Evolutionary conservation across 1,284 basidiomycete genomes (phyloP).

Genomic region (Ustilago sp.): DNA sequence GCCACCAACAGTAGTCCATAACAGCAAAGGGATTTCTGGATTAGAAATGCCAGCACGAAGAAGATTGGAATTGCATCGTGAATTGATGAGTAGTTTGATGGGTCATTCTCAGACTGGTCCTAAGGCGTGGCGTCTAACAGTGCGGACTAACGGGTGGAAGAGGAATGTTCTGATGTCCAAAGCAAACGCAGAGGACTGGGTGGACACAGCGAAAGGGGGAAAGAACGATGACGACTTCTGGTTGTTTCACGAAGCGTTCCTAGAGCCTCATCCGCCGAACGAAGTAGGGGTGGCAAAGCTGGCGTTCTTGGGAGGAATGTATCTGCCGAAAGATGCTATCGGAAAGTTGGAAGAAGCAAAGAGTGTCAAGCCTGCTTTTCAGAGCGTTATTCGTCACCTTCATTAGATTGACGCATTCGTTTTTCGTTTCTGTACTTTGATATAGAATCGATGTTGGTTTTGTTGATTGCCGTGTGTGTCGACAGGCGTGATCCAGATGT

Average conservation of each 20-base stretch:
- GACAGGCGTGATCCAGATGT: too few relatives aligned
- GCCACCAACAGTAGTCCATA: not conserved
- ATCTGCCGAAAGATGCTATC: not conserved
- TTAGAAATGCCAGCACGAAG: too few relatives aligned
- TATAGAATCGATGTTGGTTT: too few relatives aligned
- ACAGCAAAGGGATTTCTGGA: too few relatives aligned
- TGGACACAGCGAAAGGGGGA: not conserved
- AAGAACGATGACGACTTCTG: not conserved
- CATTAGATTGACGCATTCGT: too few relatives aligned
- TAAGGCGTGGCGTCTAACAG: not conserved
- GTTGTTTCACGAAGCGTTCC: not conserved
- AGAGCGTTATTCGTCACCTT: too few relatives aligned
- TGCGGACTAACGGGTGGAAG: not conserved
- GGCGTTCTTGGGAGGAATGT: slow-evolving; percentile 8
- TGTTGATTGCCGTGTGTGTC: too few relatives aligned
- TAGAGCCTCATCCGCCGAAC: too few relatives aligned
- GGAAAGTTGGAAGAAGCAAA: not conserved
- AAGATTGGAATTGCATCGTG: too few relatives aligned
- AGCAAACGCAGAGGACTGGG: not conserved
- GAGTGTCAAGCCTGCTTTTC: not conserved
- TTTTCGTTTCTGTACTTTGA: too few relatives aligned
- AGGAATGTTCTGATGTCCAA: not conserved
- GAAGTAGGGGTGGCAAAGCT: not conserved
- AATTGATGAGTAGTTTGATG: too few relatives aligned
- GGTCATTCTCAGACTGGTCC: too few relatives aligned